Conservation (phyloP, 164 flowering plant genomes). For the Sextonia rubra region DNA sequence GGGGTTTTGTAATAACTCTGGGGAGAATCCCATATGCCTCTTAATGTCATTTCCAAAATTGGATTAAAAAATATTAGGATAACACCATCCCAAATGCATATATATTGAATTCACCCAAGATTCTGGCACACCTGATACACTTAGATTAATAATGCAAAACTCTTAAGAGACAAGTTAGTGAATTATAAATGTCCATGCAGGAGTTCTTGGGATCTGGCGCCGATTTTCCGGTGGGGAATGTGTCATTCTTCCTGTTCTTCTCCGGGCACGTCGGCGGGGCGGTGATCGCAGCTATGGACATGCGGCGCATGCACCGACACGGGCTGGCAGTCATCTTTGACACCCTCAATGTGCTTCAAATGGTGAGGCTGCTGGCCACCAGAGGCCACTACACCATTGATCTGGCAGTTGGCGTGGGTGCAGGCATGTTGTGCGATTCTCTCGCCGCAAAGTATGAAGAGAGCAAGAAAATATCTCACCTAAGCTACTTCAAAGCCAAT, state of each 20-base stretch:
- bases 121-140: no score
- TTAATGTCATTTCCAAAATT: no score
- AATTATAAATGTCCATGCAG: slow-evolving; percentile 25
- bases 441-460: slow-evolving; percentile 74
- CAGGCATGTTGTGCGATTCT: slow-evolving; percentile 76
- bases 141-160: no score
- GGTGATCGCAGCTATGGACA: slow-evolving; percentile 80
- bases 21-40: no score
- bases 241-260: slow-evolving; percentile 87
- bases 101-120: no score
- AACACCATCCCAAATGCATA: no score
- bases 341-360: slow-evolving; percentile 59
- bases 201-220: slow-evolving; percentile 84
- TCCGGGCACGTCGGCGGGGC: slow-evolving; percentile 93
- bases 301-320: slow-evolving; percentile 71
- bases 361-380: slow-evolving; percentile 59
- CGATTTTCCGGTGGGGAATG: slow-evolving; percentile 95
- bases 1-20: no score
- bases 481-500: not conserved
- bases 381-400: slow-evolving; percentile 96
- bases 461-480: slow-evolving; percentile 27
- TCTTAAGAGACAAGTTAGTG: no score
- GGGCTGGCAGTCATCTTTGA: slow-evolving; percentile 68
- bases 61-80: no score
- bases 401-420: slow-evolving; percentile 80